Conservation (phyloP, 2,329 filamentous ascomycete genomes). For the Dactylellina drechsleri region DNA sequence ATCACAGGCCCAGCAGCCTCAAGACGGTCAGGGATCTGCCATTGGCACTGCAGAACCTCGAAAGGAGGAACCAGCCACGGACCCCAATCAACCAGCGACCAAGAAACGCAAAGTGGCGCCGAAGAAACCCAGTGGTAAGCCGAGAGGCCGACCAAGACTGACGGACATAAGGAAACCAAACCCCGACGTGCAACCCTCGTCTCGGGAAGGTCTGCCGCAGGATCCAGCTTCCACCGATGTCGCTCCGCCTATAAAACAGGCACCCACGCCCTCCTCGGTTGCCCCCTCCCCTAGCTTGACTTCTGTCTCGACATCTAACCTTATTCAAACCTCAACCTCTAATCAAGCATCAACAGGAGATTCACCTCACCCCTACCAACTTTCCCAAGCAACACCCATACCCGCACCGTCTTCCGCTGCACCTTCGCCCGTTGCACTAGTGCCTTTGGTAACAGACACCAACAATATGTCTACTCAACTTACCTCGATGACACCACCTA, state of each 20-base stretch:
- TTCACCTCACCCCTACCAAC: conserved; percentile 33
- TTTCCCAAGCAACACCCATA: conserved; percentile 45
- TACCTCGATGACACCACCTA: conserved; percentile 33
- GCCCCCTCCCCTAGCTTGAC: conserved; percentile 49
- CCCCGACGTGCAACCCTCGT: conserved; percentile 43
- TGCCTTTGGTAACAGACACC: conserved; percentile 22
- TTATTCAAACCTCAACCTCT: conserved; percentile 26
- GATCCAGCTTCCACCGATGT: conserved; percentile 47
- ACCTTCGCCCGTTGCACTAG: conserved; percentile 35
- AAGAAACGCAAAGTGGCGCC: conserved; percentile 50
- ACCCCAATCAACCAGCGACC: conserved; percentile 34
- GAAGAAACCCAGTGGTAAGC: conserved; percentile 51
- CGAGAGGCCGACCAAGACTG: conserved; percentile 48
- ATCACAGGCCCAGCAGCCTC: conserved; percentile 20
- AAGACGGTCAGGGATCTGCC: conserved; percentile 12
- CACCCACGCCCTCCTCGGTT: conserved; percentile 49
- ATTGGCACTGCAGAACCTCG: conserved; percentile 35
- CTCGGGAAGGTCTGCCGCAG: conserved; percentile 52
- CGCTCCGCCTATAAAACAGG: conserved; percentile 51
- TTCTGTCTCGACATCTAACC: conserved; percentile 47
- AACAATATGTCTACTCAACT: conserved; percentile 32
- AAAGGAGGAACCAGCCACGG: conserved; percentile 34
- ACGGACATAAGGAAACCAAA: conserved; percentile 50
- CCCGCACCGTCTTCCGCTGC: conserved; percentile 44
- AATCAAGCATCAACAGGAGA: conserved; percentile 21